Conservation (phyloP, 352 stramenopile genomes). For the Phytophthora ramorum region DNA sequence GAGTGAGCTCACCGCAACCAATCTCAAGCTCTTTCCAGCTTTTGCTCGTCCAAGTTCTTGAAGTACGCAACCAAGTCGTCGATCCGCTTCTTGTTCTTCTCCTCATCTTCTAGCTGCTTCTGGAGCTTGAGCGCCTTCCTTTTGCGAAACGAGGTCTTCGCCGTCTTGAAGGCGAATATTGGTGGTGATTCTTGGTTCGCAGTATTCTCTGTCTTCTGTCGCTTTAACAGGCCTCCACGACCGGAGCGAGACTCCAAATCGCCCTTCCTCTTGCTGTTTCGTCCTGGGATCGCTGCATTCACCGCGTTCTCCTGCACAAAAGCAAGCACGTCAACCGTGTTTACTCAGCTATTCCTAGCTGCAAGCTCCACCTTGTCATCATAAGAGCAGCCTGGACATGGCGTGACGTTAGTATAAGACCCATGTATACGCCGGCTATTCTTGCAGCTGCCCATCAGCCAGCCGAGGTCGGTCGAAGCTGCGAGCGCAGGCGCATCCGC, state of each 20-base stretch:
- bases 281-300: constrained; percentile 22
- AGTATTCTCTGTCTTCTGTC: constrained; percentile 11
- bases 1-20: constrained; percentile 1
- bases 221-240: constrained; percentile 10
- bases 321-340: neutral
- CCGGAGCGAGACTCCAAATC: neutral
- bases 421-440: neutral
- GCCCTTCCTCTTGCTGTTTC: constrained; percentile 24
- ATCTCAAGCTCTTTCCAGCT: constrained; percentile 51
- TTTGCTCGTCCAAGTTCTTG: constrained; percentile 61
- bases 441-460: neutral
- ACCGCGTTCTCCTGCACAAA: constrained; percentile 38
- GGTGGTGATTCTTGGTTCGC: constrained; percentile 56
- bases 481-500: neutral
- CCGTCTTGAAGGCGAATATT: constrained; percentile 54
- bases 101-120: constrained; percentile 38
- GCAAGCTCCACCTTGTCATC: constrained; percentile 30
- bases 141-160: constrained; percentile 56
- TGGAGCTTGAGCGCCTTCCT: constrained; percentile 50
- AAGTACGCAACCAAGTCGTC: constrained; percentile 71
- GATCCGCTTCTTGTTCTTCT: constrained; percentile 58
- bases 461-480: no score
- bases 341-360: neutral
- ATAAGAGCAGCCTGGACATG: constrained; percentile 17
- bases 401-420: neutral